Percentiles rank a stretch among this genome's conserved stretches.
Conservation (phyloP, 352 stramenopile genomes). For the Phytophthora pseudosyringae region DNA sequence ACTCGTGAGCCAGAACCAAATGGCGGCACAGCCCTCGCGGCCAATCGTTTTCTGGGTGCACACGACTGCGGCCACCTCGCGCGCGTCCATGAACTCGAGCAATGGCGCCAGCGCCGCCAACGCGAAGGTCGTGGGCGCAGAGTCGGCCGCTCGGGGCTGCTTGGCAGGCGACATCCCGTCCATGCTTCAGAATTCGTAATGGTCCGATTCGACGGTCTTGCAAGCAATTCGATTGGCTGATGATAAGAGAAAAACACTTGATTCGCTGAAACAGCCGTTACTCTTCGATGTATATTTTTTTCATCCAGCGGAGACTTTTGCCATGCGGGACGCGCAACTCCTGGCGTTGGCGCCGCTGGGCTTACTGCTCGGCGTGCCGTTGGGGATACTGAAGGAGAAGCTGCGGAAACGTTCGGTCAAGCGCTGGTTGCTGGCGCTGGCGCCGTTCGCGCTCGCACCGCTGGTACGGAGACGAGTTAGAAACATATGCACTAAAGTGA, state of each 20-base stretch:
- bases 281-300: slow-evolving; percentile 7
- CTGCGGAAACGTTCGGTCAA: slow-evolving; percentile 45
- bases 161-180: slow-evolving; percentile 22
- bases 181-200: slow-evolving; percentile 11
- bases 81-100: slow-evolving; percentile 62
- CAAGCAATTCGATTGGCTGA: slow-evolving; percentile 22
- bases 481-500: slow-evolving; percentile 12
- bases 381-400: slow-evolving; percentile 65
- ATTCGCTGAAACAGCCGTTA: slow-evolving; percentile 35
- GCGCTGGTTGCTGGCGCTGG: slow-evolving; percentile 51
- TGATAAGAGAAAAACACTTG: slow-evolving; percentile 1
- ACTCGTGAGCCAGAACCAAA: slow-evolving; percentile 55
- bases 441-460: slow-evolving; percentile 42
- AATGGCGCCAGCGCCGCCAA: slow-evolving; percentile 51
- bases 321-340: slow-evolving; percentile 37
- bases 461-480: slow-evolving; percentile 40
- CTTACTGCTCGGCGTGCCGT: slow-evolving; percentile 48
- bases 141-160: slow-evolving; percentile 15
- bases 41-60: slow-evolving; percentile 36
- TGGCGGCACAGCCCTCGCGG: slow-evolving; percentile 30
- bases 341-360: slow-evolving; percentile 44
- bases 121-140: slow-evolving; percentile 2
- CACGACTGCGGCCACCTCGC: slow-evolving; percentile 41
- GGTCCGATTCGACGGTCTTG: not conserved
- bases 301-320: slow-evolving; percentile 1